Evolutionary conservation across 495 filamentous ascomycete genomes (phyloP).

Genomic region (Penicillium nucicola): DNA sequence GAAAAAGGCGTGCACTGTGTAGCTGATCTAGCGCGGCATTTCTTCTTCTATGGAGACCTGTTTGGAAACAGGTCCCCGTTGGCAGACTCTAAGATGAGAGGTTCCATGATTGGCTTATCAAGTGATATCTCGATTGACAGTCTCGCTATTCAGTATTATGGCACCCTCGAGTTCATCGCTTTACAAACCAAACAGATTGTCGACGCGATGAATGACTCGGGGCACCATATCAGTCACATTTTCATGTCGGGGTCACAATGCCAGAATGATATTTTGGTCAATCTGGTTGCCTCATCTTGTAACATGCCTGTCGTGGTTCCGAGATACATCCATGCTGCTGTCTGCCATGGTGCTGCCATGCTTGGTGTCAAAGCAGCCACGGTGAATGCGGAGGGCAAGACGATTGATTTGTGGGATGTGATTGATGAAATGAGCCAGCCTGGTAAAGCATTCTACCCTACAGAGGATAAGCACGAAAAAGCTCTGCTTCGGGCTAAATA

Average conservation of each 20-base stretch:
- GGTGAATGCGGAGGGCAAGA: conserved; percentile 66
- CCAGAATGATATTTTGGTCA: conserved; percentile 88
- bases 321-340: conserved; percentile 86
- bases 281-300: conserved; percentile 84
- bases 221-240: conserved; percentile 81
- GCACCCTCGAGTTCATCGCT: conserved; percentile 93
- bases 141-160: conserved; percentile 79
- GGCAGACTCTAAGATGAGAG: conserved; percentile 80
- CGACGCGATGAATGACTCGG: conserved; percentile 80
- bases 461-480: conserved; percentile 65
- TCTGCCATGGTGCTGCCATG: conserved; percentile 96
- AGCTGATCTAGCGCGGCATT: conserved; percentile 70
- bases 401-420: conserved; percentile 85
- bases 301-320: conserved; percentile 89
- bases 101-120: conserved; percentile 71
- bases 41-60: conserved; percentile 90
- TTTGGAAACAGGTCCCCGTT: conserved; percentile 87
- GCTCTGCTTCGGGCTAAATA: conserved; percentile 82
- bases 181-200: conserved; percentile 94
- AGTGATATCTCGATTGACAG: conserved; percentile 71
- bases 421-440: conserved; percentile 97
- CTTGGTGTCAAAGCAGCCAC: conserved; percentile 91
- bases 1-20: conserved; percentile 60
- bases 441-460: conserved; percentile 72
- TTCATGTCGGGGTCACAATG: conserved; percentile 98